Conservation (phyloP, 1,284 basidiomycete genomes). For the Trichosporon sp. region DNA sequence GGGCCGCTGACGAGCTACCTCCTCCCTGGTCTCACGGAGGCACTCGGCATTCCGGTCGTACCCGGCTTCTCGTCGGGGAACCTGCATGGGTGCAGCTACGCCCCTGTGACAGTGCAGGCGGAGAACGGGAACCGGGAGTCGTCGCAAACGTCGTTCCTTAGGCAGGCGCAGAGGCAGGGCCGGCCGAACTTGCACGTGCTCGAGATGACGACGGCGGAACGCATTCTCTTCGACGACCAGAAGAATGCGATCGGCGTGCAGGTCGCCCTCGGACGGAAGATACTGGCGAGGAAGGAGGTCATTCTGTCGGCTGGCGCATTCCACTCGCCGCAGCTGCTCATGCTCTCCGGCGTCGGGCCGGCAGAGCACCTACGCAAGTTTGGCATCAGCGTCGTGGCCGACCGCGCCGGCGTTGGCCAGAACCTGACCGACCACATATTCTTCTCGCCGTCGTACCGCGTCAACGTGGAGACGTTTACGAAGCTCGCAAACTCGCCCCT, state of each 20-base stretch:
- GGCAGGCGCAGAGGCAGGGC: not conserved
- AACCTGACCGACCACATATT: slow-evolving; percentile 25
- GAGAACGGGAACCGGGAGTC: not conserved
- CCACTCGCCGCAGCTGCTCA: slow-evolving; percentile 7
- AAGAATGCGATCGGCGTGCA: not conserved
- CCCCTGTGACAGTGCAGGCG: not conserved
- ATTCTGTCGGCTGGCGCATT: slow-evolving; percentile 11
- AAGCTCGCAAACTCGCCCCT: not conserved
- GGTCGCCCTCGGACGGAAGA: not conserved
- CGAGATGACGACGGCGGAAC: not conserved
- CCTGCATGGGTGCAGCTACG: not conserved
- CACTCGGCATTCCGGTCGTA: not conserved
- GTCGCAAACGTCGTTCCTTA: too few relatives aligned
- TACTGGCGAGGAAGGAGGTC: slow-evolving; percentile 6
- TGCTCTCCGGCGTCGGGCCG: slow-evolving; percentile 8
- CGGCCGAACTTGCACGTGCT: not conserved
- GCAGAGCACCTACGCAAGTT: not conserved
- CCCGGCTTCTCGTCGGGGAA: slow-evolving; percentile 2
- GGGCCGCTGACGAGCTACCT: not conserved
- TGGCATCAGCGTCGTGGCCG: slow-evolving; percentile 14
- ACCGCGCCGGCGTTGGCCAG: slow-evolving; percentile 20
- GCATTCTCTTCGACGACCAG: not conserved
- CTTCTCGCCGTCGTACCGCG: slow-evolving; percentile 5
- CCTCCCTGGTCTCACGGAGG: not conserved
- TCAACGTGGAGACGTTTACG: not conserved